Evolutionary conservation across 202 grass and related monocot species (phyloP), one percentile per base, ranked within the genome.

Genomic region (Bolboschoenoplectus hybrid): DNA sequence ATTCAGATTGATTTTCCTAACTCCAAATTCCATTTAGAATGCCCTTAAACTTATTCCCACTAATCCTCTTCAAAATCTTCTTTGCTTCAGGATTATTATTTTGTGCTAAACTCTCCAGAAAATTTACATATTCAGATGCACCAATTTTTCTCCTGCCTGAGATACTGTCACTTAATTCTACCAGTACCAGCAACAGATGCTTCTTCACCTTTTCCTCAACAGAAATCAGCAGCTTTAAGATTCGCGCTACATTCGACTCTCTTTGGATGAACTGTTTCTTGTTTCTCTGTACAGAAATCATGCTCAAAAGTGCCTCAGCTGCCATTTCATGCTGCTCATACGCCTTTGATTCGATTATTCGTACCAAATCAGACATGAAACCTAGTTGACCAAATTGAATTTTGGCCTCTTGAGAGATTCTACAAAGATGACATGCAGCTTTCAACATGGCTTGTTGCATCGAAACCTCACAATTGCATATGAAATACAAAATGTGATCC

Each of bases 21-120:
- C 75, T 98, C 96, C 97, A 96, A 43, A 99, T 97, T 91, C 92
- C 92, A 81, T 90, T 89, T 55, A 99, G 78, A 20, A 97, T 93
- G 72, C 88, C 92, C 83, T 86, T 89, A 4, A 99, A 89, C 84
- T 87, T 96, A 88, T 88, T 91, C 71, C 92, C 84, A 63, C 88
- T 89, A 35, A 99, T 87, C 92, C 87, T 99, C 86, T 94, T 99
- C 55, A 99, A 86, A 57, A 99, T 86, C 89, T 90, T 93, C 87
- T 97, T 97, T 0, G 97, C 97, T 17, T 93, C 97, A 1, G 62
- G 65, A 40, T 90, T 93, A 76, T 94, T 86, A 1, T 79, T 80
- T 82, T 92, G 92, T 7, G 97, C 92, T 19, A 97, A 92, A 88
- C 80, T 89, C 90, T 97, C 85, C 3, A 99, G 81, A 86, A 93